phyloP scores from a whole-genome alignment of 164 flowering plant genomes.

The Pachysandra terminalis region DNA sequence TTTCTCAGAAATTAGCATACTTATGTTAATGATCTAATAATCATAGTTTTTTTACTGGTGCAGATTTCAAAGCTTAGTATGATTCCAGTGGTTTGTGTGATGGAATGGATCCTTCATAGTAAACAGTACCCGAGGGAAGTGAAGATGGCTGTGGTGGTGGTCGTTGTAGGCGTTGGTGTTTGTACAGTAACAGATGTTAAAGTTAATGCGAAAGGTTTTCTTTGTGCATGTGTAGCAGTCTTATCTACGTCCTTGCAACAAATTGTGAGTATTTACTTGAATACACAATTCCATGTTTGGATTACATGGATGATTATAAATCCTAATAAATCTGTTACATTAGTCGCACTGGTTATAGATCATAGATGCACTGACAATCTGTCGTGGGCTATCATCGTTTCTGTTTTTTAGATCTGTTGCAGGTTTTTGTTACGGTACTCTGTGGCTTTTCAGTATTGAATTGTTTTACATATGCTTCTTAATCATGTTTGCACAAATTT shows the following conservation, averaged over 20 bases:
- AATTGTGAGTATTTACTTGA: slow-evolving; percentile 57
- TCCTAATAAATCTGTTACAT: too few relatives aligned
- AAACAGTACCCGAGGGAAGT: slow-evolving; percentile 49
- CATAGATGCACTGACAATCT: too few relatives aligned
- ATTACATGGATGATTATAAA: too few relatives aligned
- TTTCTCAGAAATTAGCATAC: slow-evolving; percentile 15
- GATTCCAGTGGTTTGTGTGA: slow-evolving; percentile 44
- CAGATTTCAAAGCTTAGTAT: slow-evolving; percentile 91
- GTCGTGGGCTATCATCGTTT: too few relatives aligned
- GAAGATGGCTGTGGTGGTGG: slow-evolving; percentile 59
- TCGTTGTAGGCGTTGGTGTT: slow-evolving; percentile 76
- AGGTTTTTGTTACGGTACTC: too few relatives aligned
- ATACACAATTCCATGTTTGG: background rate
- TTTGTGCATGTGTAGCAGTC: slow-evolving; percentile 79
- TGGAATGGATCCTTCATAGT: slow-evolving; percentile 15
- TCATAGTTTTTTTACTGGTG: slow-evolving; percentile 25
- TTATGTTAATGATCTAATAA: background rate
- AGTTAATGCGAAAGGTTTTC: slow-evolving; percentile 84
- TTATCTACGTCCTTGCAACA: slow-evolving; percentile 85
- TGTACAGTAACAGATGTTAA: slow-evolving; percentile 49
- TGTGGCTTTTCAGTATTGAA: too few relatives aligned
- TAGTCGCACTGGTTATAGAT: too few relatives aligned
- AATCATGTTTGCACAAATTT: too few relatives aligned
- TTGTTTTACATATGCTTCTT: too few relatives aligned
- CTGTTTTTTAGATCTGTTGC: too few relatives aligned